These are phyloP conservation scores for Setaria viridis DNA, from an alignment of 202 grass and related monocot genomes.

Conservation along the genomic window DNA sequence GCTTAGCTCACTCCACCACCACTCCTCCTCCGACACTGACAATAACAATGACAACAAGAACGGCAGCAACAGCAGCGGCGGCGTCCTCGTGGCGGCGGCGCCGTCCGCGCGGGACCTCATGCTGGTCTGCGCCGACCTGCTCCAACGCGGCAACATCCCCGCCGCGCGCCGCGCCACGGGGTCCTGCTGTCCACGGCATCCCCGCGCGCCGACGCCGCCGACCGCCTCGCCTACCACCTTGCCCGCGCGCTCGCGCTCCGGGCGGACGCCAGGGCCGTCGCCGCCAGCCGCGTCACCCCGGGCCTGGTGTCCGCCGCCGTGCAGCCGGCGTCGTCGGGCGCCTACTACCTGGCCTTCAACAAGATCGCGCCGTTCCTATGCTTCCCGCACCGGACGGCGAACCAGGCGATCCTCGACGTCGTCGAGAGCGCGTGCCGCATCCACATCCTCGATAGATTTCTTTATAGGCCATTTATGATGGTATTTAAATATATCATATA, in stretches of 20 bases:
- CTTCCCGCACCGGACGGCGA: slow-evolving; percentile 93
- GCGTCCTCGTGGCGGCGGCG: slow-evolving; percentile 11
- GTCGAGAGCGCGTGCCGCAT: slow-evolving; percentile 62
- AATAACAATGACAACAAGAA: slow-evolving; percentile 31
- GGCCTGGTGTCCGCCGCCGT: slow-evolving; percentile 9
- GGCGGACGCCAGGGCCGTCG: slow-evolving; percentile 36
- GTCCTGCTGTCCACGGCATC: slow-evolving; percentile 61
- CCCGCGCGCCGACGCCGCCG: slow-evolving; percentile 59
- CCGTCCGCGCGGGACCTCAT: slow-evolving; percentile 64
- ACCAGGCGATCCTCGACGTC: slow-evolving; percentile 93
- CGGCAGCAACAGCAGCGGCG: not conserved
- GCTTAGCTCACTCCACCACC: slow-evolving; percentile 72
- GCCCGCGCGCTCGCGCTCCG: slow-evolving; percentile 66
- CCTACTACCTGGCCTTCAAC: slow-evolving; percentile 96
- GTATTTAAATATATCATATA: too few relatives aligned
- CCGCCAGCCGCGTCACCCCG: not conserved
- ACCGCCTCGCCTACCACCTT: slow-evolving; percentile 75
- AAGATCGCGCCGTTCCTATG: slow-evolving; percentile 95
- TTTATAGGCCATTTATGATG: too few relatives aligned
- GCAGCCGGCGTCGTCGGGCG: slow-evolving; percentile 41
- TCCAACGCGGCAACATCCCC: slow-evolving; percentile 62
- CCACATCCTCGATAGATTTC: slow-evolving; percentile 99
- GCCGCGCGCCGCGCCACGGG: slow-evolving; percentile 53
- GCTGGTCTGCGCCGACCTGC: slow-evolving; percentile 68
- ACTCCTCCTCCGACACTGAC: slow-evolving; percentile 62